Percentiles rank a stretch among this genome's conserved stretches.
These are phyloP conservation scores for Bacterosira constricta DNA, from an alignment of 108 stramenopile species.

Conservation along the genomic window DNA sequence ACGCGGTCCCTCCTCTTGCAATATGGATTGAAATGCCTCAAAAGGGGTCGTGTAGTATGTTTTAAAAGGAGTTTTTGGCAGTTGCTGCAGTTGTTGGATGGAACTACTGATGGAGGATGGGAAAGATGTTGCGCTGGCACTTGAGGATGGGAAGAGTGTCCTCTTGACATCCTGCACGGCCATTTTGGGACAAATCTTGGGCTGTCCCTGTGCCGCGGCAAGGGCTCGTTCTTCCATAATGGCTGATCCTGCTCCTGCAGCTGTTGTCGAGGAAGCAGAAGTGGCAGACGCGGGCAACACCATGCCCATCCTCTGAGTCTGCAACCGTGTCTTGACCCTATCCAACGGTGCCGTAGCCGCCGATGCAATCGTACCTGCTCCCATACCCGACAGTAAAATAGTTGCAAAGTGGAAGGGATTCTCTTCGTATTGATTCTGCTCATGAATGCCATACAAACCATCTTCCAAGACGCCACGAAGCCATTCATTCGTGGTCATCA, in stretches of 20 bases:
- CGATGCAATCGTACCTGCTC: conserved; percentile 92
- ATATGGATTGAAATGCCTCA: conserved; percentile 84
- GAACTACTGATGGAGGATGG: background rate
- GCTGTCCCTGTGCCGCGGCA: conserved; percentile 34
- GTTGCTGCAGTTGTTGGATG: background rate
- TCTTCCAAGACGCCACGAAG: conserved; percentile 59
- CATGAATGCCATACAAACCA: conserved; percentile 30
- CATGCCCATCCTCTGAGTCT: conserved; percentile 73
- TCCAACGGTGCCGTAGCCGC: conserved; percentile 95
- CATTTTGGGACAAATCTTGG: conserved; percentile 44
- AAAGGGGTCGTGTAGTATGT: conserved; percentile 43
- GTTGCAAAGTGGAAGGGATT: conserved; percentile 39
- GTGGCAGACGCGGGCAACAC: conserved; percentile 5
- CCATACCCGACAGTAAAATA: conserved; percentile 76
- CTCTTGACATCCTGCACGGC: conserved; percentile 31
- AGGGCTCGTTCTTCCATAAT: conserved; percentile 42
- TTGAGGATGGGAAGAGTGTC: conserved; percentile 20
- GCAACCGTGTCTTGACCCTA: conserved; percentile 94
- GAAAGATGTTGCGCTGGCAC: background rate
- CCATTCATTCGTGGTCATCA: conserved; percentile 96
- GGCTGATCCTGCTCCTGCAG: background rate
- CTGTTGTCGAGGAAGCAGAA: background rate
- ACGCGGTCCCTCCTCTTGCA: conserved; percentile 80
- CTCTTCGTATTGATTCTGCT: conserved; percentile 13
- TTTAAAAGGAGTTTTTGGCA: conserved; percentile 22